A percentile compares a stretch with the other conserved stretches of the same genome.
These are phyloP conservation scores for Diaporthe citriasiana DNA, from an alignment of 2,329 filamentous ascomycete genomes.

Conservation along the genomic window DNA sequence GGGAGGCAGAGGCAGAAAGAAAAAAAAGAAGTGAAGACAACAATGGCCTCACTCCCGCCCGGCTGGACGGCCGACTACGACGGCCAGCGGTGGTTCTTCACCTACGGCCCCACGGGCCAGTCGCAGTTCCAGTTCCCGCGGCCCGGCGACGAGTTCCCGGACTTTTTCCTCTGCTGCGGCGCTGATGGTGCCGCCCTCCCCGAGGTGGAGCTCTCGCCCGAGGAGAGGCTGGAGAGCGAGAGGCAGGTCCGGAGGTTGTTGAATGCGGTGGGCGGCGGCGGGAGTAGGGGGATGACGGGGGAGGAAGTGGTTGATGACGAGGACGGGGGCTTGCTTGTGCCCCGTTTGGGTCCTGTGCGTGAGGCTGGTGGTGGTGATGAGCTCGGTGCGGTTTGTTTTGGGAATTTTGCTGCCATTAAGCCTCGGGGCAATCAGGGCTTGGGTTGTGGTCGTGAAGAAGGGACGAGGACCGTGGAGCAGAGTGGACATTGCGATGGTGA, in stretches of 20 bases:
- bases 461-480: neutral
- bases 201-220: slow-evolving; percentile 60
- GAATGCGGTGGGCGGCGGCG: neutral
- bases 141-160: slow-evolving; percentile 71
- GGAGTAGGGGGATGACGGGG: no score
- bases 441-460: slow-evolving; percentile 48
- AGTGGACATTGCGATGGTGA: neutral
- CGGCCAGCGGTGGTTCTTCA: slow-evolving; percentile 70
- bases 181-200: slow-evolving; percentile 48
- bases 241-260: slow-evolving; percentile 60
- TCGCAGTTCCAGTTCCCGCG: slow-evolving; percentile 70
- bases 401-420: slow-evolving; percentile 67
- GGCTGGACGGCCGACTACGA: slow-evolving; percentile 73
- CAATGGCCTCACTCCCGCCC: slow-evolving; percentile 60
- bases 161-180: slow-evolving; percentile 54
- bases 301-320: neutral
- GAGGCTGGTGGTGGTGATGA: neutral
- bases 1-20: neutral
- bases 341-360: neutral
- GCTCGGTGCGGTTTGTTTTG: slow-evolving; percentile 52
- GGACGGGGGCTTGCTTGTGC: no score
- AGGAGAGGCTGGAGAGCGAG: slow-evolving; percentile 67
- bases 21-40: slow-evolving; percentile 39
- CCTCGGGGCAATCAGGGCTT: slow-evolving; percentile 61
- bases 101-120: slow-evolving; percentile 66